A percentile compares a stretch with the other conserved stretches of the same genome.
Evolutionary conservation across 2,329 filamentous ascomycete species (phyloP).

Genomic region (Hymenoscyphus occultus): DNA sequence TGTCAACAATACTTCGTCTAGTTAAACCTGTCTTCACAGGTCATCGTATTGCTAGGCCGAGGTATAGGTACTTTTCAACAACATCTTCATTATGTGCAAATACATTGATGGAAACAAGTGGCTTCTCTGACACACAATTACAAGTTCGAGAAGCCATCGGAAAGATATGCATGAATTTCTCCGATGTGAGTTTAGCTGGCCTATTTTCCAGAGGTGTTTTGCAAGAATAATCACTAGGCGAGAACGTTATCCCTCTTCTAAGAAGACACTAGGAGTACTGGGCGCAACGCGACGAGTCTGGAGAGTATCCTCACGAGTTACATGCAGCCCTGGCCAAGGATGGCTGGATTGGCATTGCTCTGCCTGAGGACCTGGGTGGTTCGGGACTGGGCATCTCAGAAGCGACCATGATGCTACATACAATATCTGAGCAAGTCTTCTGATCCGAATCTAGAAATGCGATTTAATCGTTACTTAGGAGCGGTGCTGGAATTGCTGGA

Average conservation of each 20-base stretch:
- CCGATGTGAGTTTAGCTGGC: conserved; percentile 45
- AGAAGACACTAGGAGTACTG: conserved; percentile 55
- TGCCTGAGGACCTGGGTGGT: conserved; percentile 72
- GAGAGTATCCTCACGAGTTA: conserved; percentile 70
- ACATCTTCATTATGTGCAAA: conserved; percentile 24
- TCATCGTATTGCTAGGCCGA: conserved; percentile 14
- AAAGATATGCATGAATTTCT: conserved; percentile 67
- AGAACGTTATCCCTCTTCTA: neutral
- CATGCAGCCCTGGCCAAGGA: conserved; percentile 71
- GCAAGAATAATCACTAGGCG: neutral
- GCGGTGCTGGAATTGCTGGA: conserved; percentile 74
- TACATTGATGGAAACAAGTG: conserved; percentile 65
- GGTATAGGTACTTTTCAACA: conserved; percentile 22
- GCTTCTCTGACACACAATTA: conserved; percentile 71
- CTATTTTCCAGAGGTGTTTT: neutral
- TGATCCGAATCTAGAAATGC: neutral
- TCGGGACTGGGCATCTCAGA: conserved; percentile 75
- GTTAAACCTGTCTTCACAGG: neutral
- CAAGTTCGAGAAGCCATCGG: conserved; percentile 68
- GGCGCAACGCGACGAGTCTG: conserved; percentile 68
- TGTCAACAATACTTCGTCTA: neutral
- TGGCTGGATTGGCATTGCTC: conserved; percentile 78
- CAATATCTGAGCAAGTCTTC: conserved; percentile 61
- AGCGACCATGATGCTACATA: conserved; percentile 85
- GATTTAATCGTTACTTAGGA: conserved; percentile 61